phyloP scores from a whole-genome alignment of 164 flowering plant genomes.

The Piper betle region DNA sequence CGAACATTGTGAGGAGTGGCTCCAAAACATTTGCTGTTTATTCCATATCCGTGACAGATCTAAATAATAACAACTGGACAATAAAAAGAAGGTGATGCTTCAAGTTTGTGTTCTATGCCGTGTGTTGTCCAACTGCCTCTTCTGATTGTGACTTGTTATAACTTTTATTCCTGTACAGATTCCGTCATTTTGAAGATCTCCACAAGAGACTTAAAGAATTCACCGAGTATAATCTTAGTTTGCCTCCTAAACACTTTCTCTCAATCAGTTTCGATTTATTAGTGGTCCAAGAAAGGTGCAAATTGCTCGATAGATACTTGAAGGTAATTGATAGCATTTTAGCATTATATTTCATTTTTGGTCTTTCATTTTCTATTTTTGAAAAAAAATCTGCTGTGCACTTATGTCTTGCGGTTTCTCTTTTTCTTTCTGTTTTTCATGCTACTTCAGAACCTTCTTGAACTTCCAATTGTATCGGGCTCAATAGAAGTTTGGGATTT shows the following conservation, averaged over 20 bases:
- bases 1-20: slow-evolving; percentile 88
- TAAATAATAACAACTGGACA: slow-evolving; percentile 71
- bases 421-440: slow-evolving; percentile 6
- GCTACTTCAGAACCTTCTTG: slow-evolving; percentile 60
- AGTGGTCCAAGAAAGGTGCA: slow-evolving; percentile 85
- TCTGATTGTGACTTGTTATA: background rate
- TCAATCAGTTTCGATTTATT: slow-evolving; percentile 73
- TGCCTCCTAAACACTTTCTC: slow-evolving; percentile 98
- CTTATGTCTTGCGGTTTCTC: background rate
- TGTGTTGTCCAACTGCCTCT: background rate
- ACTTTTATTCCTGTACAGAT: slow-evolving; percentile 26
- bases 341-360: background rate
- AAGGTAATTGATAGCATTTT: slow-evolving; percentile 36
- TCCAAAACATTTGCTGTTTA: slow-evolving; percentile 87
- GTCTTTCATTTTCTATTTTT: background rate
- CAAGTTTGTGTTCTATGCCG: slow-evolving; percentile 4
- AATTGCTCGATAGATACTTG: slow-evolving; percentile 71
- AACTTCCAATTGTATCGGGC: slow-evolving; percentile 75
- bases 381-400: background rate
- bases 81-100: slow-evolving; percentile 88
- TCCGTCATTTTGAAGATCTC: slow-evolving; percentile 96
- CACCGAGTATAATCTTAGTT: slow-evolving; percentile 75
- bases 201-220: slow-evolving; percentile 87
- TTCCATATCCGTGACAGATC: slow-evolving; percentile 88
- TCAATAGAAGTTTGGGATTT: slow-evolving; percentile 99